These are phyloP conservation scores for Moniliophthora roreri DNA, from an alignment of 1,284 basidiomycete genomes.

Conservation along the genomic window DNA sequence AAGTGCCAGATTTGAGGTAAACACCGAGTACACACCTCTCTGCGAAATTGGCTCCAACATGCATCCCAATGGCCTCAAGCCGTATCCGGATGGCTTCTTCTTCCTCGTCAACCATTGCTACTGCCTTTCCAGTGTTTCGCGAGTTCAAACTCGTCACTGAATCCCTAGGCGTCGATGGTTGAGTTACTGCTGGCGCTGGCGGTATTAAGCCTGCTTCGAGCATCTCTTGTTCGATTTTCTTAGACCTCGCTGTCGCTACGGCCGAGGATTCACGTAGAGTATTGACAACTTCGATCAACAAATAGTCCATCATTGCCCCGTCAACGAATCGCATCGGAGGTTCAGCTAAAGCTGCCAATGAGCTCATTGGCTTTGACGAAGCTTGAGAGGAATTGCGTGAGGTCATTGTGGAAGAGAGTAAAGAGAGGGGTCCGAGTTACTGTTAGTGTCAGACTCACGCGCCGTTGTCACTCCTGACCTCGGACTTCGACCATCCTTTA, in stretches of 20 bases:
- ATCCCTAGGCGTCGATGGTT: conserved; percentile 48
- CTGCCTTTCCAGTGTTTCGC: conserved; percentile 26
- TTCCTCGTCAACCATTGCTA: conserved; percentile 56
- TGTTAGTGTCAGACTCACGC: background rate
- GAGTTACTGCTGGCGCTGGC: conserved; percentile 33
- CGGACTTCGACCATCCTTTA: background rate
- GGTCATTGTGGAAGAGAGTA: conserved; percentile 27
- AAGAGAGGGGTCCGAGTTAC: background rate
- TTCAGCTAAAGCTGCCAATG: conserved; percentile 56
- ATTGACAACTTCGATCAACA: conserved; percentile 79
- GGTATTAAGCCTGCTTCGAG: conserved; percentile 68
- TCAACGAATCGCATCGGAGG: conserved; percentile 66
- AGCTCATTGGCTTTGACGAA: conserved; percentile 29
- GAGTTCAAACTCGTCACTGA: conserved; percentile 49
- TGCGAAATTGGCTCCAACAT: conserved; percentile 84
- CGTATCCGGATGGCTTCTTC: conserved; percentile 71
- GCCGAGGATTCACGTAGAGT: conserved; percentile 70
- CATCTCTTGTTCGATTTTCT: conserved; percentile 74
- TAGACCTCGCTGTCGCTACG: conserved; percentile 64
- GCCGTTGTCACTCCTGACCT: background rate
- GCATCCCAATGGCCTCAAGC: conserved; percentile 82
- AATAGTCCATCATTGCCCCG: conserved; percentile 78
- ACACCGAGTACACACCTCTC: conserved; percentile 62
- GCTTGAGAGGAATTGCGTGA: conserved; percentile 34
- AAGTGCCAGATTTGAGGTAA: conserved; percentile 2